phyloP scores from a whole-genome alignment of 2,329 filamentous ascomycete species.

The Biscogniauxia marginata region DNA sequence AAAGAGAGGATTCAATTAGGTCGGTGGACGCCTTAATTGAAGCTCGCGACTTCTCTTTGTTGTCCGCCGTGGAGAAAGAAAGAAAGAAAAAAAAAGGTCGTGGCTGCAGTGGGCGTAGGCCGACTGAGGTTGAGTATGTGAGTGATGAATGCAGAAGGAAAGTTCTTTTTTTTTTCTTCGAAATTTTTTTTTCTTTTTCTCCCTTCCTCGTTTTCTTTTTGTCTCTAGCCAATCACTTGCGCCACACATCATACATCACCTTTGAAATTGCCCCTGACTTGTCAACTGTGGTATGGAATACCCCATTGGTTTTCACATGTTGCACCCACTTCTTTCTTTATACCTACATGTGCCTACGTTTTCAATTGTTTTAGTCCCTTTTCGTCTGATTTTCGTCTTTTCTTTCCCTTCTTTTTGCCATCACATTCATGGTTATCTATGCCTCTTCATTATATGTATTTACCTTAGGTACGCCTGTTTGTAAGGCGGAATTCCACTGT shows the following conservation, averaged over 20 bases:
- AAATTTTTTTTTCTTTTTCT: not conserved
- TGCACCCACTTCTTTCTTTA: not conserved
- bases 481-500: too few relatives aligned
- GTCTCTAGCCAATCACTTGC: not conserved
- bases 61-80: not conserved
- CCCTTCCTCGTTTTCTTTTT: not conserved
- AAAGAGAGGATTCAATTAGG: not conserved
- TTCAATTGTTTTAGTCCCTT: not conserved
- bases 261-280: not conserved
- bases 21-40: not conserved
- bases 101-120: not conserved
- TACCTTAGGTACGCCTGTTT: too few relatives aligned
- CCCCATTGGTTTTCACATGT: not conserved
- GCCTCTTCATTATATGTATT: too few relatives aligned
- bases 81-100: not conserved
- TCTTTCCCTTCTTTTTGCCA: not conserved
- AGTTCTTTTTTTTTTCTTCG: not conserved
- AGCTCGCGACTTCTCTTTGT: not conserved
- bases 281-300: not conserved
- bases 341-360: not conserved
- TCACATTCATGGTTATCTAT: too few relatives aligned
- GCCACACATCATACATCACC: not conserved
- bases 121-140: not conserved
- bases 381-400: not conserved
- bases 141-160: constrained; percentile 1